Conservation (phyloP, 768 basidiomycete species). For the Pleurotus citrinopileatus region DNA sequence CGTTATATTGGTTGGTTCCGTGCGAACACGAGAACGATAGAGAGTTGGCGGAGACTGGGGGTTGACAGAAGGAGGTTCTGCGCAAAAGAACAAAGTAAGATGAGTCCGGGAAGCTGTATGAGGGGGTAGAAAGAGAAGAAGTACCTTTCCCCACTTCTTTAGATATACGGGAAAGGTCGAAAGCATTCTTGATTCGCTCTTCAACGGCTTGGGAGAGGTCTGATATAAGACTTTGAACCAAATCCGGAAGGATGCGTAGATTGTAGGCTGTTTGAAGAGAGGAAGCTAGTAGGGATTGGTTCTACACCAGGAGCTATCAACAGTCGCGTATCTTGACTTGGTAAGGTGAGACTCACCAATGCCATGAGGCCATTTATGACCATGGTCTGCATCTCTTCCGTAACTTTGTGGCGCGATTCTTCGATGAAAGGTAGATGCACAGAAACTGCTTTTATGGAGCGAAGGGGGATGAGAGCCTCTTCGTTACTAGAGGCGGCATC, state of each 20-base stretch:
- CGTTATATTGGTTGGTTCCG: constrained; percentile 86
- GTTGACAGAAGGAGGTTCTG: constrained; percentile 21
- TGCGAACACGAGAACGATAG: constrained; percentile 85
- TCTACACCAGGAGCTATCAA: constrained; percentile 41
- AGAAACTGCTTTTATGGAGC: constrained; percentile 70
- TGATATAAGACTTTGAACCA: constrained; percentile 74
- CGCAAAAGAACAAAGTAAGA: constrained; percentile 7
- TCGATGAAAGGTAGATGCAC: constrained; percentile 72
- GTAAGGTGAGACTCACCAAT: constrained; percentile 48
- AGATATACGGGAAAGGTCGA: constrained; percentile 86
- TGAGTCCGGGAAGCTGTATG: constrained; percentile 6
- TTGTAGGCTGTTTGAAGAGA: constrained; percentile 97
- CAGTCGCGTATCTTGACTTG: not conserved
- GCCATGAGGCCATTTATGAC: constrained; percentile 75
- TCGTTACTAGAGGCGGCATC: constrained; percentile 17
- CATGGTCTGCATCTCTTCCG: constrained; percentile 89
- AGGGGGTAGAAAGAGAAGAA: constrained; percentile 1
- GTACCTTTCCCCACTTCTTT: constrained; percentile 83
- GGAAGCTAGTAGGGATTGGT: constrained; percentile 87
- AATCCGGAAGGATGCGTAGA: constrained; percentile 75
- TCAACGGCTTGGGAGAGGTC: constrained; percentile 86
- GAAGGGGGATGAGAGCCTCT: constrained; percentile 48
- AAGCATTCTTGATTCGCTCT: constrained; percentile 73
- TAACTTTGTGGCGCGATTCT: constrained; percentile 65
- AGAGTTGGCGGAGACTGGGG: constrained; percentile 38